These are phyloP conservation scores for Thraustochytrium striatum DNA, from an alignment of 352 stramenopile species.

Conservation along the genomic window DNA sequence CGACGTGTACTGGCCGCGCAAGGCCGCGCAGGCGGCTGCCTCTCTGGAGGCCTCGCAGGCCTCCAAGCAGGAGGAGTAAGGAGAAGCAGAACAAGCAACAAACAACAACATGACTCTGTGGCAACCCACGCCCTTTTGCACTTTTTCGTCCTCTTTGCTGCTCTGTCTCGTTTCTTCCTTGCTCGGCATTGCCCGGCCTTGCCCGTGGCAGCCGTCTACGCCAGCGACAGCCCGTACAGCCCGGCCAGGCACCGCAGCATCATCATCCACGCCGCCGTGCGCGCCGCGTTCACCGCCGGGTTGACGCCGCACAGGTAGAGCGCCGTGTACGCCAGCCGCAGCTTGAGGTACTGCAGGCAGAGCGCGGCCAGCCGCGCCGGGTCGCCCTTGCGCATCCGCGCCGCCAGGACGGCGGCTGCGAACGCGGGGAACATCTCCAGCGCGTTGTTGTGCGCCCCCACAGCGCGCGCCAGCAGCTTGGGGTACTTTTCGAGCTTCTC, in stretches of 20 bases:
- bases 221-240: background rate
- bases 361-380: background rate
- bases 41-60: background rate
- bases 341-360: constrained; percentile 7
- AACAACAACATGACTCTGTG: too few relatives aligned
- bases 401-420: constrained; percentile 16
- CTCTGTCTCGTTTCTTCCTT: background rate
- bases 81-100: background rate
- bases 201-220: background rate
- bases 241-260: background rate
- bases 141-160: constrained; percentile 8
- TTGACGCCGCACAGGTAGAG: constrained; percentile 44
- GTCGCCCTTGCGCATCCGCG: constrained; percentile 5
- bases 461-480: constrained; percentile 1
- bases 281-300: background rate
- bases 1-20: constrained; percentile 78
- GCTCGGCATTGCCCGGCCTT: background rate
- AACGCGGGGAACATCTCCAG: constrained; percentile 48
- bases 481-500: constrained; percentile 11
- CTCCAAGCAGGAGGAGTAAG: constrained; percentile 38
- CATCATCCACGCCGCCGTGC: constrained; percentile 13
- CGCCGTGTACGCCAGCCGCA: constrained; percentile 44
- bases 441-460: constrained; percentile 32
- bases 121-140: background rate
- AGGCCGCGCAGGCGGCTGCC: constrained; percentile 10